Base-by-base conservation (phyloP, 345 rosid genomes). In the Populus deltoides region DNA sequence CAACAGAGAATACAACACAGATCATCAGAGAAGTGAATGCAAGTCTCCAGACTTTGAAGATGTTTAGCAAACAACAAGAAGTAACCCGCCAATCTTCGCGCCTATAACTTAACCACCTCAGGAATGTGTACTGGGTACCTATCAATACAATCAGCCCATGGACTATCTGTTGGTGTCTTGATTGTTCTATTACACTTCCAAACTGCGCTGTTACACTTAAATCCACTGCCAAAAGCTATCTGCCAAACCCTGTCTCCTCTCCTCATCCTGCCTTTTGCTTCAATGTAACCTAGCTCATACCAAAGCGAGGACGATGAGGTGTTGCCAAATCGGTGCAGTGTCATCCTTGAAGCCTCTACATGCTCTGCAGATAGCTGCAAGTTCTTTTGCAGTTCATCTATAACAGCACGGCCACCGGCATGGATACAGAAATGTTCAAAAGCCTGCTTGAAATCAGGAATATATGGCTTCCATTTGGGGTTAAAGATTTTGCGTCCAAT, bases 341-440 rank as follows among this genome's bases (percentile, higher is more conserved):
- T 86, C 91, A 87, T 92, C 80, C 85, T 84, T 4, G 93, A 88
- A 33, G 93, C 89, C 77, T 89, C 94, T 0, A 86, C 83, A 55
- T 86, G 91, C 63, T 84, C 87, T 15, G 86, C 77, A 1, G 79
- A 79, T 59, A 89, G 79, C 82, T 82, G 85, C 73, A 89, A 70
- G 75, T 80, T 87, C 78, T 82, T 83, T 63, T 85, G 89, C 68
- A 88, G 81, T 17, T 87, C 88, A 66, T 90, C 90, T 29, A 88
- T 88, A 43, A 86, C 85, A 1, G 92, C 90, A 69, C 88, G 82
- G 55, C 92, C 92, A 22, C 92, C 92, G 8, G 91, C 87, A 43
- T 92, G 97, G 61, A 86, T 89, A 76, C 89, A 88, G 80, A 88
- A 89, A 77, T 89, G 97, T 77, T 89, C 86, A 49, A 92, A 88